Conservation (phyloP, 148 eudicot genomes). For the Rheum nobile region DNA sequence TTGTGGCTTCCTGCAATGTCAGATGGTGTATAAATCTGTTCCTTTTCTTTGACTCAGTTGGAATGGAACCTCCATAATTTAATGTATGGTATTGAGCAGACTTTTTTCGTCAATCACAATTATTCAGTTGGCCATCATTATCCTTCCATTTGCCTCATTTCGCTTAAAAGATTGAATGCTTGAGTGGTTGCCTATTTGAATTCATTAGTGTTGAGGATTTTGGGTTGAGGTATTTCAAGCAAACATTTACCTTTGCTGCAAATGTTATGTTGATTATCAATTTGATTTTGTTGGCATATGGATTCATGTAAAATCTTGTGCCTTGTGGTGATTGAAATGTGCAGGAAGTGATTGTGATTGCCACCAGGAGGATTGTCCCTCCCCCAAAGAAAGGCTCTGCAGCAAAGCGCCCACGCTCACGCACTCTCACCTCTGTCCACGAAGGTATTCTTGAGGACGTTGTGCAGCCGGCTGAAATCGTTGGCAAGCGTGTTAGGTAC, state of each 20-base stretch:
- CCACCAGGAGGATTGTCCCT: background rate
- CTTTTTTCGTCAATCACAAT: too few species aligned
- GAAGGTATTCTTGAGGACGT: constrained; percentile 2
- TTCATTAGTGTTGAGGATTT: too few species aligned
- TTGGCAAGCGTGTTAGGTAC: constrained; percentile 4
- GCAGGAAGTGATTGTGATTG: constrained; percentile 1
- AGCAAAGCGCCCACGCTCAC: background rate
- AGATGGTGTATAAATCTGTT: background rate
- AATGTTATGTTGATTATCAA: background rate
- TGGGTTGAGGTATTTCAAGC: too few species aligned
- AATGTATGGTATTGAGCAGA: background rate
- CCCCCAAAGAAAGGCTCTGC: constrained; percentile 2
- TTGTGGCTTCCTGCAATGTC: background rate
- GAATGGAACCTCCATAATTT: background rate
- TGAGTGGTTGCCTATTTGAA: too few species aligned
- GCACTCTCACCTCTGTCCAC: background rate
- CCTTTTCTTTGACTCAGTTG: too few species aligned
- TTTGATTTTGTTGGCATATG: background rate
- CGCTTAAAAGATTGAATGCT: too few species aligned
- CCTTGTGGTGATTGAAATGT: background rate
- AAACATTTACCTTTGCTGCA: too few species aligned
- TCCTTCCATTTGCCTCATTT: too few species aligned
- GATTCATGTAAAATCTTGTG: background rate
- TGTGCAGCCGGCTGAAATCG: constrained; percentile 3
- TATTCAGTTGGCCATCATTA: too few species aligned